Evolutionary conservation across 768 basidiomycete species (phyloP).

Genomic region (Imleria badia): DNA sequence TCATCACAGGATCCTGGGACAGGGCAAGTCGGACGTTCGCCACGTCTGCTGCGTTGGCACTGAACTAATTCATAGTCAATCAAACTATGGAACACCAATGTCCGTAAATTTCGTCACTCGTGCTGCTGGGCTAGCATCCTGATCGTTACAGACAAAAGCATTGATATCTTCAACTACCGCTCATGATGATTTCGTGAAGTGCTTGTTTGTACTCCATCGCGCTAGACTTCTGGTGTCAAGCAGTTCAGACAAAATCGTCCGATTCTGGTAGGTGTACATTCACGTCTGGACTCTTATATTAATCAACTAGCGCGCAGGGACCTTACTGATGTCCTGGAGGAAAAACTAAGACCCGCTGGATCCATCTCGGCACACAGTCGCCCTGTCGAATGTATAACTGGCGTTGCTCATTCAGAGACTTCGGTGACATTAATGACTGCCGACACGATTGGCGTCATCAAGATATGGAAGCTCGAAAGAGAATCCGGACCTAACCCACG

Average conservation of each 20-base stretch:
- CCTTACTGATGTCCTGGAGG: conserved; percentile 45
- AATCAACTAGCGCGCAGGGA: conserved; percentile 50
- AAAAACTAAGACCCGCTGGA: conserved; percentile 50
- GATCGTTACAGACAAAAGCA: conserved; percentile 57
- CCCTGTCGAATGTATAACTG: conserved; percentile 79
- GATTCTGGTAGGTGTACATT: conserved; percentile 68
- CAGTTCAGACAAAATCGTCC: conserved; percentile 85
- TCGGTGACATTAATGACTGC: conserved; percentile 69
- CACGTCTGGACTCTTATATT: neutral
- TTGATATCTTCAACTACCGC: conserved; percentile 69
- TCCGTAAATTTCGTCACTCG: conserved; percentile 30
- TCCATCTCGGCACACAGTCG: conserved; percentile 84
- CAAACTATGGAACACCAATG: conserved; percentile 80
- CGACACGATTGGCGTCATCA: conserved; percentile 91
- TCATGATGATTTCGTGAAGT: conserved; percentile 91
- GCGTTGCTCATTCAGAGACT: conserved; percentile 44
- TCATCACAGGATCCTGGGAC: conserved; percentile 97
- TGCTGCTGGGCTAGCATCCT: neutral
- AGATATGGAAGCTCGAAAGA: conserved; percentile 66
- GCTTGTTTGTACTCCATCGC: conserved; percentile 67
- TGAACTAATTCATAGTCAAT: conserved; percentile 58
- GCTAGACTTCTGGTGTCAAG: conserved; percentile 75
- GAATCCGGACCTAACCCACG: conserved; percentile 40
- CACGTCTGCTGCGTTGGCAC: neutral
- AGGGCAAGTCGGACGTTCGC: conserved; percentile 43